Evolutionary conservation across 1,284 basidiomycete species (phyloP).

Genomic region (Anthracocystis panici-leucophaei): DNA sequence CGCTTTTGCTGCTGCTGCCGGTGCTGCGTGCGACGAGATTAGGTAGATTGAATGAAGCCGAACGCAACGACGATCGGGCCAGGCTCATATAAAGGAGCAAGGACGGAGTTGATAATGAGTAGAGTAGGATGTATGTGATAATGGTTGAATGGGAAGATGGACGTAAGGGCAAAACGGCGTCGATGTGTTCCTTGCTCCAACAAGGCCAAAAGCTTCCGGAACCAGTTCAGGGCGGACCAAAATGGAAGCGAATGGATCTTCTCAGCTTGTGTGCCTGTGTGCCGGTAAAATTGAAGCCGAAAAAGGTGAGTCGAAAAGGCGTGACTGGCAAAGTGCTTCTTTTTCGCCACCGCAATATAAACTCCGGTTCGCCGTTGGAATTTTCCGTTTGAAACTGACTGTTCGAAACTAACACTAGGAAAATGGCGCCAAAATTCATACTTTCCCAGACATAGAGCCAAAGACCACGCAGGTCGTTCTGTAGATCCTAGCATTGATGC

Average conservation of each 20-base stretch:
- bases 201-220: not conserved
- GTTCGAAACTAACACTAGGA: constrained; percentile 10
- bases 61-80: constrained; percentile 41
- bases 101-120: not conserved
- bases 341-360: not conserved
- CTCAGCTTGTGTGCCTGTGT: constrained; percentile 1
- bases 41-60: constrained; percentile 24
- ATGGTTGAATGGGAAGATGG: not conserved
- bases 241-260: constrained; percentile 44
- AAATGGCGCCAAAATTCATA: not conserved
- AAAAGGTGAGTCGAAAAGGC: too few relatives aligned
- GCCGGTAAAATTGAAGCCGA: not conserved
- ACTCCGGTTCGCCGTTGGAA: not conserved
- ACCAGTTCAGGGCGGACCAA: constrained; percentile 1
- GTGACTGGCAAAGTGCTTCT: too few relatives aligned
- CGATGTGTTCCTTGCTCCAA: too few relatives aligned
- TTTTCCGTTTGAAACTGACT: constrained; percentile 6
- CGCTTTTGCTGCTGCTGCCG: constrained; percentile 4
- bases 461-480: not conserved
- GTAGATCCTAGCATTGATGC: not conserved
- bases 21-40: constrained; percentile 10
- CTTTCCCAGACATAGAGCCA: not conserved
- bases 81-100: constrained; percentile 37
- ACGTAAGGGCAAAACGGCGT: too few relatives aligned
- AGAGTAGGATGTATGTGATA: not conserved